A percentile compares a stretch with the other conserved stretches of the same genome.
Conservation (phyloP, 257 asterid species). For the Coffea canephora region DNA sequence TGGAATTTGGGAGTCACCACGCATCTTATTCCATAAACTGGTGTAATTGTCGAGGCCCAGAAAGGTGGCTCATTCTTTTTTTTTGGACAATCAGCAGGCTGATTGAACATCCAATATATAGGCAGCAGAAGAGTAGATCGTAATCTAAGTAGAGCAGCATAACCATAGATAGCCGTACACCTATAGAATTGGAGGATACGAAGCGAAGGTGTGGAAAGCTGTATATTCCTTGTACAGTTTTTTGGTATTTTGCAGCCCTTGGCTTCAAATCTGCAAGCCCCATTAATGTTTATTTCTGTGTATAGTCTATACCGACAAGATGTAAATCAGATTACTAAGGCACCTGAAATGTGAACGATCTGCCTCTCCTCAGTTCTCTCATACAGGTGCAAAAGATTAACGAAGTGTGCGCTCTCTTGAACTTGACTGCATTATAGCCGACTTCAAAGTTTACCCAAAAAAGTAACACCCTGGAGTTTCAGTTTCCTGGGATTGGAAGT, state of each 20-base stretch:
- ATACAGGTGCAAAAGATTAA: background rate
- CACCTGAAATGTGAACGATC: background rate
- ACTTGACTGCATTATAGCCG: background rate
- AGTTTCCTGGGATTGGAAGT: no score
- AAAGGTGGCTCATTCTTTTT: background rate
- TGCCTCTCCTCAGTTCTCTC: background rate
- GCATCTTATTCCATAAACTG: background rate
- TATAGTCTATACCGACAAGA: background rate
- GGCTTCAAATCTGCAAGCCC: background rate
- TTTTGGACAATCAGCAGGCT: background rate
- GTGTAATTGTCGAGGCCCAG: background rate
- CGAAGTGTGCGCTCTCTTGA: background rate
- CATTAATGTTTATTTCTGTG: background rate
- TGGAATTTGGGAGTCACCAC: background rate
- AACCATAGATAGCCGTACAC: background rate
- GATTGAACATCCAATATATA: background rate
- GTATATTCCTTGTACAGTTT: constrained; percentile 5
- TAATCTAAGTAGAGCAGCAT: background rate
- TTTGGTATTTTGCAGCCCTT: background rate
- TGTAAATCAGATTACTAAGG: background rate
- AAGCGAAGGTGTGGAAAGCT: background rate
- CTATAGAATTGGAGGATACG: background rate
- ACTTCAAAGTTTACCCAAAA: background rate
- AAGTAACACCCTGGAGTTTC: background rate
- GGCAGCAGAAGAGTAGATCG: background rate